phyloP scores from a whole-genome alignment of 2,329 filamentous ascomycete species.

The Purpureocillium lavendulum region DNA sequence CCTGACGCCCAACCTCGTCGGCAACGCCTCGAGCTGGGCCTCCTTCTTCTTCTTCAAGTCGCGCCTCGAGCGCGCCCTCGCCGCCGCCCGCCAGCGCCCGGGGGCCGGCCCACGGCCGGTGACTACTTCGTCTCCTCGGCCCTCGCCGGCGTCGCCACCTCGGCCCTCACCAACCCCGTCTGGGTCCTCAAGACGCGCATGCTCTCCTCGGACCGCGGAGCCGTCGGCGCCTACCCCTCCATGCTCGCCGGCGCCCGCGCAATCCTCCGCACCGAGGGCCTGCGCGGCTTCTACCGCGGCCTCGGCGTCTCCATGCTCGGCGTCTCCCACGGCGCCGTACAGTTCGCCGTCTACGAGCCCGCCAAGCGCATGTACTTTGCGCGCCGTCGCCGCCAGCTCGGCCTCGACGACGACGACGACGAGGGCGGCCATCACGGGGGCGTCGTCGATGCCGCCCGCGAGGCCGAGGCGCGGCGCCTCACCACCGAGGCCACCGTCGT shows the following conservation, averaged over 20 bases:
- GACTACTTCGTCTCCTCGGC: conserved; percentile 79
- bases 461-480: conserved; percentile 27
- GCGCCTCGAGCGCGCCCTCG: conserved; percentile 39
- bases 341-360: conserved; percentile 91
- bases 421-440: too few species aligned
- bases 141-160: conserved; percentile 63
- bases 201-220: conserved; percentile 71
- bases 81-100: conserved; percentile 12
- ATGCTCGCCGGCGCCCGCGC: conserved; percentile 62
- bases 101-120: conserved; percentile 30
- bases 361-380: conserved; percentile 49
- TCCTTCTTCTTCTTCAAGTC: conserved; percentile 80
- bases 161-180: conserved; percentile 83
- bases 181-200: conserved; percentile 99
- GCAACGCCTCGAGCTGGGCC: conserved; percentile 85
- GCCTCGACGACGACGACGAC: too few species aligned
- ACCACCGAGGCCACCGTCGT: conserved; percentile 70
- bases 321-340: conserved; percentile 85
- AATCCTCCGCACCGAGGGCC: conserved; percentile 64
- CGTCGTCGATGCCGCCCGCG: too few species aligned
- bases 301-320: conserved; percentile 76
- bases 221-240: conserved; percentile 71
- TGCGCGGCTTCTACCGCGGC: conserved; percentile 79
- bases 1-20: conserved; percentile 80
- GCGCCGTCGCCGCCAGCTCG: conserved; percentile 20